A percentile compares a stretch with the other conserved stretches of the same genome.
Conservation (phyloP, 257 asterid species). For the Henckelia pumila region DNA sequence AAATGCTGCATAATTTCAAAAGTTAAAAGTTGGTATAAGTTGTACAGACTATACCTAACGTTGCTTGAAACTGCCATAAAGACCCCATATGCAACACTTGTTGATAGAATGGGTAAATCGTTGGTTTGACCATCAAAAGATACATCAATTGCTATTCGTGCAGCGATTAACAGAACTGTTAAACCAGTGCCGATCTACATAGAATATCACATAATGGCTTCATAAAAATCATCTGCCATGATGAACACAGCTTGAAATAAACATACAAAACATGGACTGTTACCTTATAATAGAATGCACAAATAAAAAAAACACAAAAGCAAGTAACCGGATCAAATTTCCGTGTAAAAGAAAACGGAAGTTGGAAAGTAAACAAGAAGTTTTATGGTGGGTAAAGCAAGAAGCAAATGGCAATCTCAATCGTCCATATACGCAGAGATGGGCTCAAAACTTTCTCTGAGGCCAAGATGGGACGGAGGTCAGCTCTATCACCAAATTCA, state of each 20-base stretch:
- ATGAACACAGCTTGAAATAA: not conserved
- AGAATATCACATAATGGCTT: slow-evolving; percentile 13
- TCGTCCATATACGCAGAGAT: not conserved
- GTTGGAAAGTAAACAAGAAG: too few relatives aligned
- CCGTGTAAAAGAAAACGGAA: too few relatives aligned
- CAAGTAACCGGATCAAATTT: too few relatives aligned
- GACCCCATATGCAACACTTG: slow-evolving; percentile 79
- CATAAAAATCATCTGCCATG: not conserved
- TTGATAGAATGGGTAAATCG: slow-evolving; percentile 70
- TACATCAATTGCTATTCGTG: slow-evolving; percentile 69
- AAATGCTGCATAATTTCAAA: not conserved
- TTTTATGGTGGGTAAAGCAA: too few relatives aligned
- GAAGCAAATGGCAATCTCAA: not conserved
- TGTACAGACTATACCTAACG: slow-evolving; percentile 52
- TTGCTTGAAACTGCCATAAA: slow-evolving; percentile 94
- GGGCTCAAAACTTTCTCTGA: too few relatives aligned
- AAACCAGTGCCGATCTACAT: slow-evolving; percentile 83
- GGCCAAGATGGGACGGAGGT: too few relatives aligned
- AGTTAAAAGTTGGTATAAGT: not conserved
- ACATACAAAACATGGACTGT: too few relatives aligned
- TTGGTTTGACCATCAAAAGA: slow-evolving; percentile 81
- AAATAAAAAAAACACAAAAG: too few relatives aligned
- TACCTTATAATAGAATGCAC: too few relatives aligned
- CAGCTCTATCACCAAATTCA: too few relatives aligned
- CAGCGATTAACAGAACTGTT: slow-evolving; percentile 58